Percentiles rank a stretch among this genome's conserved stretches.
Evolutionary conservation across 2,329 filamentous ascomycete species (phyloP).

Genomic region (Ambrosiella beaveri): DNA sequence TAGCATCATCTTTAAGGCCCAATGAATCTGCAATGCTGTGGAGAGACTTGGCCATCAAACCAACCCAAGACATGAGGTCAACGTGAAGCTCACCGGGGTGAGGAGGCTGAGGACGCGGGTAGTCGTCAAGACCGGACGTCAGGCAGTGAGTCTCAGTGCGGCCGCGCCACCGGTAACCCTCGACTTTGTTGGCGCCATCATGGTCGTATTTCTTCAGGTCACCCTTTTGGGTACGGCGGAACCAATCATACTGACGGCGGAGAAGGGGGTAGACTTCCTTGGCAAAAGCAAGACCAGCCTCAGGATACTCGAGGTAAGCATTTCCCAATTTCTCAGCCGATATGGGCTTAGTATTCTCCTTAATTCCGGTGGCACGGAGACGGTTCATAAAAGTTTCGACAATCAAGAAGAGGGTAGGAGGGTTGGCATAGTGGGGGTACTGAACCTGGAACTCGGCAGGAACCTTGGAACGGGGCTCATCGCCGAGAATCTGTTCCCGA

Average conservation of each 20-base stretch:
- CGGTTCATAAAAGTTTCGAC: conserved; percentile 72
- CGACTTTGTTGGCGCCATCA: conserved; percentile 70
- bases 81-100: conserved; percentile 92
- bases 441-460: conserved; percentile 84
- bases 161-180: conserved; percentile 90
- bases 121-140: conserved; percentile 90
- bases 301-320: conserved; percentile 19
- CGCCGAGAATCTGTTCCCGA: conserved; percentile 83
- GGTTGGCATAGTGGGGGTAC: conserved; percentile 95
- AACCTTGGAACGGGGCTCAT: conserved; percentile 87
- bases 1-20: conserved; percentile 58
- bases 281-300: conserved; percentile 54
- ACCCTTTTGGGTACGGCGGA: conserved; percentile 76
- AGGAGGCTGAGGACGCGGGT: conserved; percentile 81
- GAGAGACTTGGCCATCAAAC: conserved; percentile 84
- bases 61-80: conserved; percentile 91
- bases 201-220: conserved; percentile 86
- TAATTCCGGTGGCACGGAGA: conserved; percentile 28
- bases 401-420: conserved; percentile 82
- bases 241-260: conserved; percentile 85
- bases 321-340: conserved; percentile 11
- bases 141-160: conserved; percentile 74
- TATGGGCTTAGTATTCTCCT: conserved; percentile 6
- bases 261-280: conserved; percentile 69
- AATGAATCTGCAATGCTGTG: conserved; percentile 61